Base-by-base conservation (phyloP, 2,329 filamentous ascomycete species). In the Phialocephala subalpina region DNA sequence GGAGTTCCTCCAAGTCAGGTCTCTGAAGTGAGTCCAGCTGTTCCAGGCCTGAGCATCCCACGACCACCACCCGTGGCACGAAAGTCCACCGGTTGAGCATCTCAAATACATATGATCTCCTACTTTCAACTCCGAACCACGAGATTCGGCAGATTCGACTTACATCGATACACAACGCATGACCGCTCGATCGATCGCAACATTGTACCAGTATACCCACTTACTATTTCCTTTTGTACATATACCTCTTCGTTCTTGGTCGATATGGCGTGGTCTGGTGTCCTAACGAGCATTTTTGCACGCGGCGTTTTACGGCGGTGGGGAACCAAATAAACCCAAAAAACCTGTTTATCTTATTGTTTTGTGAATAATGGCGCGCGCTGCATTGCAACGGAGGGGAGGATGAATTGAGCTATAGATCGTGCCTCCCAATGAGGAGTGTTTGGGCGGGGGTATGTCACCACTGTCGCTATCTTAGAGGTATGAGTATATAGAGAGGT, bases 1-100 rank as follows among this genome's bases (percentile, higher is more conserved):
- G 59, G 62, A 38, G 63, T 47, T 5, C 74, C 75, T 29, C 74
- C 76, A 20, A 75, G 72, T 49, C 76, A 78, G 66, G 59, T 74
- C 22, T 56, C 66, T 11, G 73, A 73, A 7, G 45, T 73, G 16
- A 58, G 67, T 12, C 70, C 74, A 22, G 59, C 62, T 55, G 60
- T 67, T 33, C 62, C 68, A 14, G 63, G 58, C 53, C 38, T 40
- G 29, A 64, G 52, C 27, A 59, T 38, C n/a, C 53, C 22, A 53
- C 33, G 36, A 60, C 58, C 27, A 42, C 29, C 55, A 35, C 62
- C 49, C 27, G 52, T 55, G 18, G 38, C 59, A 25, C 42, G 40
- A 47, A 63, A 65, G 45, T 58, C 63, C n/a, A 60, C 33, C 61
- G 42, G 57, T 56, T 59, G 38, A 68, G 38, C 47, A 57, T 38